phyloP scores from a whole-genome alignment of 2,329 filamentous ascomycete species.

The Xylariaceae sp. region DNA sequence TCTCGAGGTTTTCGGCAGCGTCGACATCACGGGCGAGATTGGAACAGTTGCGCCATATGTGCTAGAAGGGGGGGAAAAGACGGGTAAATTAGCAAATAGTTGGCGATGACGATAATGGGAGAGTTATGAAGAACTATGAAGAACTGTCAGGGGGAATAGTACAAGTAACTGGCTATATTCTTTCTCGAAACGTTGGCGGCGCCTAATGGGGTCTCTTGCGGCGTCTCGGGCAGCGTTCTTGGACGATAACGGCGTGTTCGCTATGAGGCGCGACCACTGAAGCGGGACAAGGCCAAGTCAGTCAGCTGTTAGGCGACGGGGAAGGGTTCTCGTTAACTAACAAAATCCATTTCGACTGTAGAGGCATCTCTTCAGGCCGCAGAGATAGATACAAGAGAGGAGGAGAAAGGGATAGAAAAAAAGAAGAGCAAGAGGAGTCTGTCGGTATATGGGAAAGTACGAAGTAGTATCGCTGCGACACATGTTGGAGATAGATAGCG shows the following conservation, averaged over 20 bases:
- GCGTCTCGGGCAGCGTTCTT: conserved; percentile 52
- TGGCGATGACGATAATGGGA: not conserved
- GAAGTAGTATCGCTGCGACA: not conserved
- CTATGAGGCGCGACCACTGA: conserved; percentile 64
- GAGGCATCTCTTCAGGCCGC: conserved; percentile 39
- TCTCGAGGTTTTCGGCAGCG: conserved; percentile 57
- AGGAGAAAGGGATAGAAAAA: not conserved
- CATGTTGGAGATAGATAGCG: conserved; percentile 10
- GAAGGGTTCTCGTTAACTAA: conserved; percentile 32
- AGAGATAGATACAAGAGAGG: not conserved
- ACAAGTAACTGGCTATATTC: conserved; percentile 60
- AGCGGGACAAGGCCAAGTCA: conserved; percentile 7
- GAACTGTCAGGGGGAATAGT: conserved; percentile 22
- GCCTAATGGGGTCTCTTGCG: conserved; percentile 57
- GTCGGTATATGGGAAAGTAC: too few species aligned
- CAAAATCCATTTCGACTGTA: conserved; percentile 51
- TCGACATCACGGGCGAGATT: conserved; percentile 56
- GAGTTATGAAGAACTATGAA: not conserved
- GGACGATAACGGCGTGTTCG: conserved; percentile 54
- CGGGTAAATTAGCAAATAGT: conserved; percentile 4
- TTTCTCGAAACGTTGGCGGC: conserved; percentile 61
- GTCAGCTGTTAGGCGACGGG: conserved; percentile 6
- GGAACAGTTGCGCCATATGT: conserved; percentile 57
- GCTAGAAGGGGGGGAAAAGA: conserved; percentile 28
- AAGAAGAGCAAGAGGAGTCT: conserved; percentile 2